Conservation (phyloP, 176 grass and related monocot species). For the Musa acuminata region DNA sequence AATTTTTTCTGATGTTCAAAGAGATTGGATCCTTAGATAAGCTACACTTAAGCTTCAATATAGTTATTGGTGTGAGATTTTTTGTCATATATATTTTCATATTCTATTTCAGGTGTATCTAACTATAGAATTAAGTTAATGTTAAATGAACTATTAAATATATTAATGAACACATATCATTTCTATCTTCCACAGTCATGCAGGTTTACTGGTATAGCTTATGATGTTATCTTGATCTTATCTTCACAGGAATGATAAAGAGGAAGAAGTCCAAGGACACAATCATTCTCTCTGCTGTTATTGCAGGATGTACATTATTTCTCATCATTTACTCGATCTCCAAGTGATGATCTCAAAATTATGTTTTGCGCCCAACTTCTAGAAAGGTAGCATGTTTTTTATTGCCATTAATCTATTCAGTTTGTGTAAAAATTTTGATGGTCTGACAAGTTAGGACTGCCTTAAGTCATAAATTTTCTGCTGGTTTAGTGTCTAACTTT, state of each 20-base stretch:
- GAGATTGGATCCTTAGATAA: too few species aligned
- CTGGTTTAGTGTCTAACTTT: too few species aligned
- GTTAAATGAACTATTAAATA: neutral
- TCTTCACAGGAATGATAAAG: constrained; percentile 33
- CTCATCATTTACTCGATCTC: constrained; percentile 34
- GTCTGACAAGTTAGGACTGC: too few species aligned
- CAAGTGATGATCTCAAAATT: constrained; percentile 18
- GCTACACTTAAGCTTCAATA: too few species aligned
- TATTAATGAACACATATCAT: neutral
- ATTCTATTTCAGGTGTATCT: too few species aligned
- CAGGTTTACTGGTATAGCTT: neutral
- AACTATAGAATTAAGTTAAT: neutral
- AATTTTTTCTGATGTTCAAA: too few species aligned
- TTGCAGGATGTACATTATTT: constrained; percentile 35
- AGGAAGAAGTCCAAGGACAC: constrained; percentile 41
- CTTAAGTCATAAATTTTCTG: too few species aligned
- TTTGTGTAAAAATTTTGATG: too few species aligned
- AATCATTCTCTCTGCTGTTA: constrained; percentile 29
- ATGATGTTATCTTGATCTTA: neutral
- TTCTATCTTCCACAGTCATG: neutral
- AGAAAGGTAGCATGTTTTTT: too few species aligned
- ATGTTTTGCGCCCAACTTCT: neutral
- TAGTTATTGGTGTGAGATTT: too few species aligned
- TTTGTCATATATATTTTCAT: too few species aligned
- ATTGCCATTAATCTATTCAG: too few species aligned